Evolutionary conservation across 2,329 filamentous ascomycete genomes (phyloP).

Genomic region (Botrytis squamosa): DNA sequence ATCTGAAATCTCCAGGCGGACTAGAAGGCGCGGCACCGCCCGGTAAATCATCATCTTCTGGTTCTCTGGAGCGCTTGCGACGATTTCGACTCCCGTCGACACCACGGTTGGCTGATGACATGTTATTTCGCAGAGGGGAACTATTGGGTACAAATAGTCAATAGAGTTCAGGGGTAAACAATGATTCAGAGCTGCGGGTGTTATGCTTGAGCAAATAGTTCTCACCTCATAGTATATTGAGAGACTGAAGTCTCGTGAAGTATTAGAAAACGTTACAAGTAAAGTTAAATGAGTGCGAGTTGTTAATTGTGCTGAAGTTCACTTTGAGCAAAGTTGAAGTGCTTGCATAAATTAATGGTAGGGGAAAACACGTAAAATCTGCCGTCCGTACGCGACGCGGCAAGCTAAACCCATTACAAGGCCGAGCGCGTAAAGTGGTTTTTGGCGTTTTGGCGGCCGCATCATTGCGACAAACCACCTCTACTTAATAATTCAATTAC

Average conservation of each 20-base stretch:
- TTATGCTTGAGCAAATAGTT: neutral
- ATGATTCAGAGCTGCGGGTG: conserved; percentile 7
- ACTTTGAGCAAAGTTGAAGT: conserved; percentile 5
- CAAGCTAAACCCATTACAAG: conserved; percentile 10
- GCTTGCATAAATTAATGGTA: conserved; percentile 10
- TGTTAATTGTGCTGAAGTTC: conserved; percentile 7
- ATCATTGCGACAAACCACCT: conserved; percentile 11
- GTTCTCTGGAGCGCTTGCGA: conserved; percentile 64
- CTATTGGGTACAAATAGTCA: conserved; percentile 47
- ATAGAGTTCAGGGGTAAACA: conserved; percentile 8
- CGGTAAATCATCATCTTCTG: conserved; percentile 60
- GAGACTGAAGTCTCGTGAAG: conserved; percentile 3
- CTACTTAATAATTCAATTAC: neutral
- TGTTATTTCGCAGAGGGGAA: conserved; percentile 78
- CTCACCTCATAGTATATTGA: conserved; percentile 34
- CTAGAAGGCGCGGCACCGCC: conserved; percentile 54
- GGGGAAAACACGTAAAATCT: conserved; percentile 16
- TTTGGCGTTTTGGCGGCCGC: conserved; percentile 12
- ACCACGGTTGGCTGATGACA: conserved; percentile 81
- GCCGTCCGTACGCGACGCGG: conserved; percentile 5
- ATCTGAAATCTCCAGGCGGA: conserved; percentile 55
- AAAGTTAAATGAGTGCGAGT: neutral
- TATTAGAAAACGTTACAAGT: neutral
- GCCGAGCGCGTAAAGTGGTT: conserved; percentile 30
- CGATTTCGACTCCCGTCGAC: conserved; percentile 47